Percentiles rank a stretch among this genome's conserved stretches.
Evolutionary conservation across 2,329 filamentous ascomycete species (phyloP).

Genomic region (Cryphonectria carpinicola): DNA sequence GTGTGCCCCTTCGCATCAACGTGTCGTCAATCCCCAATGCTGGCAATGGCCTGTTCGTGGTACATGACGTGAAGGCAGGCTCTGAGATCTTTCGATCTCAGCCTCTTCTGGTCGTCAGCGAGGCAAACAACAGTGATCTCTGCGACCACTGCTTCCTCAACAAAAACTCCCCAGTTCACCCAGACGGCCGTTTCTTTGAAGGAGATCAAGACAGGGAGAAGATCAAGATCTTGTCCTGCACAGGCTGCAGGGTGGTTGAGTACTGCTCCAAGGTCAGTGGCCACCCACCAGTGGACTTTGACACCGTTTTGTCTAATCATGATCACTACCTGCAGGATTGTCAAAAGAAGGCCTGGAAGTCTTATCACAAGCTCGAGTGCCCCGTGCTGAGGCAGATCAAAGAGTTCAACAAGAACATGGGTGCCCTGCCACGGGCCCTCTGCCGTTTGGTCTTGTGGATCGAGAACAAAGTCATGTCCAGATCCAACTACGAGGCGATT

Average conservation of each 20-base stretch:
- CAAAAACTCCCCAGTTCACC: slow-evolving; percentile 17
- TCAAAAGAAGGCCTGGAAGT: slow-evolving; percentile 36
- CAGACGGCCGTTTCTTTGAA: slow-evolving; percentile 20
- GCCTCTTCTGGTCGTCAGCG: slow-evolving; percentile 30
- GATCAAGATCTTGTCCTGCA: slow-evolving; percentile 30
- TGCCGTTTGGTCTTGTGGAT: slow-evolving; percentile 36
- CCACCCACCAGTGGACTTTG: too few species aligned
- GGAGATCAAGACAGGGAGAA: background rate
- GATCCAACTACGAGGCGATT: slow-evolving; percentile 28
- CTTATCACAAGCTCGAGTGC: slow-evolving; percentile 40
- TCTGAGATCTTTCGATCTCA: slow-evolving; percentile 35
- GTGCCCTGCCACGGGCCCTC: slow-evolving; percentile 30
- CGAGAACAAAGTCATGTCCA: slow-evolving; percentile 31
- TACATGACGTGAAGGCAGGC: slow-evolving; percentile 29
- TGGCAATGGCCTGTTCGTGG: slow-evolving; percentile 36
- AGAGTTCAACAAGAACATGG: slow-evolving; percentile 25
- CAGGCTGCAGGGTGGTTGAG: slow-evolving; percentile 33
- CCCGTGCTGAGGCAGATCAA: slow-evolving; percentile 29
- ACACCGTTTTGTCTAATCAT: background rate
- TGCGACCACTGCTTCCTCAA: slow-evolving; percentile 38
- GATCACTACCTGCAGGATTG: slow-evolving; percentile 32
- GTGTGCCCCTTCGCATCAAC: slow-evolving; percentile 15
- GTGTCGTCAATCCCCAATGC: slow-evolving; percentile 30
- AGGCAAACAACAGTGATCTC: slow-evolving; percentile 27
- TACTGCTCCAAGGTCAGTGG: slow-evolving; percentile 38